These are phyloP conservation scores for Circinella umbellata DNA, from an alignment of 371 early-diverging fungal genomes.

Conservation along the genomic window DNA sequence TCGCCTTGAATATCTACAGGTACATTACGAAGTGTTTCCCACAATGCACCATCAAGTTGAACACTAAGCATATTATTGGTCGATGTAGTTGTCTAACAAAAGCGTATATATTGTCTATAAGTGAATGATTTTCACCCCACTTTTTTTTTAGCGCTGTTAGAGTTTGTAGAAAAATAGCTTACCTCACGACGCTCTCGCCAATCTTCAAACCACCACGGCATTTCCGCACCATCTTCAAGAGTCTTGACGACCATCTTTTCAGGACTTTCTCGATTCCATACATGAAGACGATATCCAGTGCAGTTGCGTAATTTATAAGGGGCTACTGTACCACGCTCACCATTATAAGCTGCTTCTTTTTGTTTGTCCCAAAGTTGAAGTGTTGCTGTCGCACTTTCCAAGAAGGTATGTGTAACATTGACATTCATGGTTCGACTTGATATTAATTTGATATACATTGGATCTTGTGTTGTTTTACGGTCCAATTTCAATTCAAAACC, in stretches of 20 bases:
- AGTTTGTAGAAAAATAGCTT: slow-evolving; percentile 3
- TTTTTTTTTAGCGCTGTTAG: no score
- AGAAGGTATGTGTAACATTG: slow-evolving; percentile 86
- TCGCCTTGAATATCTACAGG: slow-evolving; percentile 89
- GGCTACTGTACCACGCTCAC: slow-evolving; percentile 55
- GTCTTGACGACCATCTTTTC: slow-evolving; percentile 68
- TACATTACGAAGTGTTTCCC: slow-evolving; percentile 91
- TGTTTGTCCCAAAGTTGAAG: slow-evolving; percentile 55
- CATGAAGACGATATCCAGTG: slow-evolving; percentile 87
- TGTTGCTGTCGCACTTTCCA: slow-evolving; percentile 81
- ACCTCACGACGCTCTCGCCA: slow-evolving; percentile 93
- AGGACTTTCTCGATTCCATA: slow-evolving; percentile 76
- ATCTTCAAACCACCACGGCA: slow-evolving; percentile 96
- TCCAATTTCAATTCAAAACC: slow-evolving; percentile 61
- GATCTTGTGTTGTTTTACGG: slow-evolving; percentile 27
- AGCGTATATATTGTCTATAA: neutral
- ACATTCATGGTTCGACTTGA: slow-evolving; percentile 85
- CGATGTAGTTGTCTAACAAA: slow-evolving; percentile 33
- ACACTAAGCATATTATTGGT: slow-evolving; percentile 76
- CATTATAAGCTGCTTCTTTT: slow-evolving; percentile 36
- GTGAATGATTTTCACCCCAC: no score
- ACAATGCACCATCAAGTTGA: slow-evolving; percentile 84
- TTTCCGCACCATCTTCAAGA: slow-evolving; percentile 72
- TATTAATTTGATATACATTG: slow-evolving; percentile 62
- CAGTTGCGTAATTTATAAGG: slow-evolving; percentile 89